Percentiles rank a stretch among this genome's conserved stretches.
Evolutionary conservation across 441 rosid genomes (phyloP).

Genomic region (Metrosideros polymorpha): DNA sequence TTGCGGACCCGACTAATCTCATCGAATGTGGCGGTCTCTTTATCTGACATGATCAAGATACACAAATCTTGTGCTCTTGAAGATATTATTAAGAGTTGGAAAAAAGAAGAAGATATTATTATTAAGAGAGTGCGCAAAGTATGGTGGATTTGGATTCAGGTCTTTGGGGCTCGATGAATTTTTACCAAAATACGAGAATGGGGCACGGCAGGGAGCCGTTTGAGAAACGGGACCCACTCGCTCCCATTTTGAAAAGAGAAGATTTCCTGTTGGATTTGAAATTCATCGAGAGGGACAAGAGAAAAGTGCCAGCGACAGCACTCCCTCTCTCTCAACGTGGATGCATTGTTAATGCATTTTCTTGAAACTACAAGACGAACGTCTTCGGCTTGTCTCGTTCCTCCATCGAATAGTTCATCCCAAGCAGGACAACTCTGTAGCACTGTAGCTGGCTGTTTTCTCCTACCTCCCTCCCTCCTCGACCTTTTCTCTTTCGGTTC

Average conservation of each 20-base stretch:
- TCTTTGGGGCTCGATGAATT: not conserved
- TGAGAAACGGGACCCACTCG: constrained; percentile 28
- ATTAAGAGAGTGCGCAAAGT: not conserved
- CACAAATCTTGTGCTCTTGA: not conserved
- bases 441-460: not conserved
- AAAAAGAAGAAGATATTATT: too few species aligned
- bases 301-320: constrained; percentile 25
- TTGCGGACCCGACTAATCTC: not conserved
- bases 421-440: not conserved
- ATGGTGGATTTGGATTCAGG: not conserved
- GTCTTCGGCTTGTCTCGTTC: not conserved
- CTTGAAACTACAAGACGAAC: not conserved
- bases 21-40: not conserved
- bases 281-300: constrained; percentile 33
- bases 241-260: constrained; percentile 19
- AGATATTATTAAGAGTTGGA: not conserved
- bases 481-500: not conserved
- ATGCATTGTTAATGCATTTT: constrained; percentile 7
- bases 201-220: constrained; percentile 14
- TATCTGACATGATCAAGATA: not conserved
- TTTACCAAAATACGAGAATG: not conserved
- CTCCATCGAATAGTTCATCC: not conserved
- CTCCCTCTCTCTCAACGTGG: constrained; percentile 13
- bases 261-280: constrained; percentile 31
- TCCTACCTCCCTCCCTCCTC: not conserved